Evolutionary conservation across 306 rosid species (phyloP), one percentile per base, ranked within the genome.

Genomic region (Sicyos baderoa): DNA sequence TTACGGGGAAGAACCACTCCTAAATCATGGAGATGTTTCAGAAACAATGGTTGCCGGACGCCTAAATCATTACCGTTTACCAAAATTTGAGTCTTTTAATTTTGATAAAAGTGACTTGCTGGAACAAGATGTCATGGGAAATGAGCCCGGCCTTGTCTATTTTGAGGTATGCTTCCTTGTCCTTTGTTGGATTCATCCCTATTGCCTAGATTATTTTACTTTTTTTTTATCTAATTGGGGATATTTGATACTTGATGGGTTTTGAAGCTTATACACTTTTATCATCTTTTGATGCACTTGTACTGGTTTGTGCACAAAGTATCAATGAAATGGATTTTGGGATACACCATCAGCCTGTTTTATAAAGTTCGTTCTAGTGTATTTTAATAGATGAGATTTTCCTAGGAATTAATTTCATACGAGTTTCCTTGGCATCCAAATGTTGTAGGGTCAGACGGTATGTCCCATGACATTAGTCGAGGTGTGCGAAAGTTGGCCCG

Each of bases 51-150:
- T 19, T 55, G 58, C 60, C 7, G 72, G 66, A 53, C 74, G 76
- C 17, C 18, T 21, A 27, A 70, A 27, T 70, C 76, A 65, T 50
- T 56, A 48, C 67, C 72, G 65, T 66, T 79, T 89, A 75, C 98
- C 98, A 65, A 81, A 82, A 18, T 89, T 84, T 71, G 95, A 79
- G 76, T 86, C 88, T 67, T 89, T 84, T 74, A 83, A 93, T 80
- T 85, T 89, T 48, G 72, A 74, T 74, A 74, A 64, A 77, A 82
- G 91, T 81, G 98, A 93, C 40, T 74, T 84, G 51, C 85, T 93
- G 95, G 98, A 93, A 82, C 96, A 89, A 81, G 98, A 93, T 77
- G 81, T 82, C 76, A 88, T 93, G 95, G 89, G 84, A 44, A 72
- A 78, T 74, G 97, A 93, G 74, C 87, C 94, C 0, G 97, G 97